phyloP scores from a whole-genome alignment of 116 monocot species.

The Zostera marina region DNA sequence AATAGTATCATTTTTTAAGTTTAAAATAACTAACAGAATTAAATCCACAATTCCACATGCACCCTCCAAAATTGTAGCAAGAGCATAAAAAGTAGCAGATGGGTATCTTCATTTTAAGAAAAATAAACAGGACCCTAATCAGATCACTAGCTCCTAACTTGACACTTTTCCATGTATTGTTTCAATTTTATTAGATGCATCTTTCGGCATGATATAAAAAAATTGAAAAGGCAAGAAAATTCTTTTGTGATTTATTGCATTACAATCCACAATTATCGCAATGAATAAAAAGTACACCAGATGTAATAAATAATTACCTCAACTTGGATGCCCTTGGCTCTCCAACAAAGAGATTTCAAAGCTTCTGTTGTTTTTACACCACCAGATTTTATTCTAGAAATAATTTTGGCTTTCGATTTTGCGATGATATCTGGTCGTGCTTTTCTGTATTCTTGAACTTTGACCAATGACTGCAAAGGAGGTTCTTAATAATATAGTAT shows the following conservation, averaged over 20 bases:
- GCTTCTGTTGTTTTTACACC: slow-evolving; percentile 58
- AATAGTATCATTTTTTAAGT: no score
- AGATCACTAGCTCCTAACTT: no score
- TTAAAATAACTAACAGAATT: no score
- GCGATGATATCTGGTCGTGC: slow-evolving; percentile 67
- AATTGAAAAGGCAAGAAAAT: background rate
- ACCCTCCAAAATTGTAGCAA: no score
- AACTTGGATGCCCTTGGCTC: slow-evolving; percentile 47
- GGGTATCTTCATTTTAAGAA: no score
- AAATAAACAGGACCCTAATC: no score
- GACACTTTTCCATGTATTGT: no score
- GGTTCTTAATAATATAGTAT: no score
- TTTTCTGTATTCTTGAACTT: slow-evolving; percentile 48
- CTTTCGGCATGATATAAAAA: no score
- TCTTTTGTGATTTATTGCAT: background rate
- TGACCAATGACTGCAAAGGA: slow-evolving; percentile 34
- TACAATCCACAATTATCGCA: background rate
- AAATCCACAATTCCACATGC: no score
- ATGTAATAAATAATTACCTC: slow-evolving; percentile 36
- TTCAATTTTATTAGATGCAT: no score
- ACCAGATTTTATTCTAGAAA: slow-evolving; percentile 62
- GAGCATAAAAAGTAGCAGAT: no score
- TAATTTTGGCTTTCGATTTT: slow-evolving; percentile 53
- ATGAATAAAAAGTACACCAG: background rate
- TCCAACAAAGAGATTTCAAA: slow-evolving; percentile 74